Percentiles rank a stretch among this genome's conserved stretches.
Evolutionary conservation across 169 alveolate genomes (phyloP).

Genomic region (Plasmodium adleri): DNA sequence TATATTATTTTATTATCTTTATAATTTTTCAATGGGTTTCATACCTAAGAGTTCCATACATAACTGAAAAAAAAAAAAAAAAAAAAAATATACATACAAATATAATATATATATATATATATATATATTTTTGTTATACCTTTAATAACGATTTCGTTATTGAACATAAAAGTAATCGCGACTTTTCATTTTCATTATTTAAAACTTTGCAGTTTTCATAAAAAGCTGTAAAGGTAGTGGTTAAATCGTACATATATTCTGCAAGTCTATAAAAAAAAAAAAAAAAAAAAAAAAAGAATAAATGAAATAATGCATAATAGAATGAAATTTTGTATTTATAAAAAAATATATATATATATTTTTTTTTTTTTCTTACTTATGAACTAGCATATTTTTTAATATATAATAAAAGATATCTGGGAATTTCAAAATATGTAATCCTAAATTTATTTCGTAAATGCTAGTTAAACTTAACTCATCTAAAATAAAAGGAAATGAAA

Average conservation of each 20-base stretch:
- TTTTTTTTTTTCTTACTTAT: slow-evolving; percentile 55
- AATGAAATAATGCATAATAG: neutral
- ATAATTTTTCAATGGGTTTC: slow-evolving; percentile 65
- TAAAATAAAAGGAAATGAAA: neutral
- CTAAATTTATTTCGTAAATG: slow-evolving; percentile 82
- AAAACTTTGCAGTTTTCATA: slow-evolving; percentile 95
- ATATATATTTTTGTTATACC: slow-evolving; percentile 69
- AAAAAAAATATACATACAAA: slow-evolving; percentile 1
- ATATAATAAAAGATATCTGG: slow-evolving; percentile 82
- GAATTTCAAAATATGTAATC: slow-evolving; percentile 81
- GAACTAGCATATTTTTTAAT: slow-evolving; percentile 78
- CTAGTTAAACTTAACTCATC: slow-evolving; percentile 75
- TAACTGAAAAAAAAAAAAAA: slow-evolving; percentile 16
- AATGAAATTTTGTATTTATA: neutral
- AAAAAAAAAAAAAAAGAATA: neutral
- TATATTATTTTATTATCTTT: neutral
- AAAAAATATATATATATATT: neutral
- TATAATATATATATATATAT: slow-evolving; percentile 3
- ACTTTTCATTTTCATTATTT: slow-evolving; percentile 91
- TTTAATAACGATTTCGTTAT: slow-evolving; percentile 91
- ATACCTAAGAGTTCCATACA: slow-evolving; percentile 40
- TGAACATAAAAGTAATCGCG: slow-evolving; percentile 93
- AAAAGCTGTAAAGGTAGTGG: slow-evolving; percentile 94
- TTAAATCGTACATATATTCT: slow-evolving; percentile 95
- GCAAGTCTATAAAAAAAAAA: slow-evolving; percentile 89